Conservation (phyloP, 768 basidiomycete genomes). For the Lentinula sp. region DNA sequence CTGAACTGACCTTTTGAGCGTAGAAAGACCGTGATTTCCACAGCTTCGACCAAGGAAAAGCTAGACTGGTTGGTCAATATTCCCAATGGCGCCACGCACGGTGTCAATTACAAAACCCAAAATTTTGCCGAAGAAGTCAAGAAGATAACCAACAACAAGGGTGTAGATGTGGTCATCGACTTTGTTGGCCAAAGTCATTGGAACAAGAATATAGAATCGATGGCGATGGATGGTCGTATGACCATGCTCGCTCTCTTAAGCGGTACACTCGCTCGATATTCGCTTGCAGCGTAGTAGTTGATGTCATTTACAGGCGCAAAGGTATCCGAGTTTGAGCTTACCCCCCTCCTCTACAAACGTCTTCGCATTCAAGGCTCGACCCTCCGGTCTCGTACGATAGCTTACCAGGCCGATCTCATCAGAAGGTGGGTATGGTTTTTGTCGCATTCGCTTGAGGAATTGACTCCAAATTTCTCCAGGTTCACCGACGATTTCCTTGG, state of each 20-base stretch:
- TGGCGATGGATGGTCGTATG: conserved; percentile 74
- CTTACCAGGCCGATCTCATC: conserved; percentile 75
- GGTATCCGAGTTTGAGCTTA: conserved; percentile 49
- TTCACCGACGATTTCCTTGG: conserved; percentile 51
- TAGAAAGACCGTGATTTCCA: conserved; percentile 72
- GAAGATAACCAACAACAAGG: conserved; percentile 58
- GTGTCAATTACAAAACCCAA: conserved; percentile 79
- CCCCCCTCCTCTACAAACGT: conserved; percentile 74
- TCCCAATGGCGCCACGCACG: conserved; percentile 66
- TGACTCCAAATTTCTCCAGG: conserved; percentile 18
- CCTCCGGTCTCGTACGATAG: conserved; percentile 63
- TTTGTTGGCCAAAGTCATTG: conserved; percentile 76
- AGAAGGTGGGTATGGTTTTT: conserved; percentile 31
- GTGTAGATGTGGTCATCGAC: conserved; percentile 82
- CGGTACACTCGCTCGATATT: conserved; percentile 33
- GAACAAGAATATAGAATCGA: conserved; percentile 61
- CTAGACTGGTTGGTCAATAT: conserved; percentile 67
- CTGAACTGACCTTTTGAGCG: conserved; percentile 8
- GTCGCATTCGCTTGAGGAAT: neutral
- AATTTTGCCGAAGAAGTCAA: conserved; percentile 75
- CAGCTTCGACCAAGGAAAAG: conserved; percentile 82
- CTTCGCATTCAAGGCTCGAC: conserved; percentile 88
- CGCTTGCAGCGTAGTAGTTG: neutral
- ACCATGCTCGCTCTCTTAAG: conserved; percentile 59
- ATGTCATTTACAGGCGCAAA: conserved; percentile 35